Evolutionary conservation across 129 eudicot species (phyloP).

Genomic region (Helianthus tuberosus): DNA sequence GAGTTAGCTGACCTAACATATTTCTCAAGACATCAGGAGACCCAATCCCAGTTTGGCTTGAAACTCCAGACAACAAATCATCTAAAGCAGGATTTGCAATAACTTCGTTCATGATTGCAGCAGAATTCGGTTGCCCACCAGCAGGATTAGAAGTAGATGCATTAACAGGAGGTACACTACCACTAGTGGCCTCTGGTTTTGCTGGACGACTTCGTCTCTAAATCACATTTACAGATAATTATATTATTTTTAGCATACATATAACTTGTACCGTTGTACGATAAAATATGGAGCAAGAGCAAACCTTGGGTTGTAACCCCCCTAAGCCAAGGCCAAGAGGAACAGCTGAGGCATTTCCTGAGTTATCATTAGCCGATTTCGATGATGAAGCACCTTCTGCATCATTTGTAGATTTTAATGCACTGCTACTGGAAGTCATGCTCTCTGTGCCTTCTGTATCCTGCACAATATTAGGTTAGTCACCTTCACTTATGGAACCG

Average conservation of each 20-base stretch:
- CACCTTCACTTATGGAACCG: constrained; percentile 4
- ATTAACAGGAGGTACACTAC: constrained; percentile 32
- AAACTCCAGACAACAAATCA: constrained; percentile 82
- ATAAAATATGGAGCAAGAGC: constrained; percentile 11
- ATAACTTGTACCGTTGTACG: neutral
- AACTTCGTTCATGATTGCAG: constrained; percentile 65
- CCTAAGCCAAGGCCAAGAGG: constrained; percentile 96
- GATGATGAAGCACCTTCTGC: constrained; percentile 39
- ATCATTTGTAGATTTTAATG: constrained; percentile 20
- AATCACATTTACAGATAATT: constrained; percentile 12
- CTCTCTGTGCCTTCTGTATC: constrained; percentile 27
- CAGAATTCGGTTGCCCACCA: constrained; percentile 53
- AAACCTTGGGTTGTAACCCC: constrained; percentile 91
- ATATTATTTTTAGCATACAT: constrained; percentile 13
- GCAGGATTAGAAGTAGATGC: constrained; percentile 32
- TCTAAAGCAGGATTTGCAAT: constrained; percentile 74
- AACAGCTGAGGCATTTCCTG: constrained; percentile 44
- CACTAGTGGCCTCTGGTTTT: constrained; percentile 37
- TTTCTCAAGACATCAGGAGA: constrained; percentile 82
- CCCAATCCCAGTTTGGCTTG: constrained; percentile 88
- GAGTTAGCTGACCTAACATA: constrained; percentile 90
- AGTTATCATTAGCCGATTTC: constrained; percentile 29
- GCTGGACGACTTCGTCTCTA: constrained; percentile 64
- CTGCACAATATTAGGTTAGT: constrained; percentile 34
- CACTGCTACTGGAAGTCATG: constrained; percentile 36